Evolutionary conservation across 768 basidiomycete genomes (phyloP), one percentile per base, ranked within the genome.

Genomic region (Kondoa malvinella): DNA sequence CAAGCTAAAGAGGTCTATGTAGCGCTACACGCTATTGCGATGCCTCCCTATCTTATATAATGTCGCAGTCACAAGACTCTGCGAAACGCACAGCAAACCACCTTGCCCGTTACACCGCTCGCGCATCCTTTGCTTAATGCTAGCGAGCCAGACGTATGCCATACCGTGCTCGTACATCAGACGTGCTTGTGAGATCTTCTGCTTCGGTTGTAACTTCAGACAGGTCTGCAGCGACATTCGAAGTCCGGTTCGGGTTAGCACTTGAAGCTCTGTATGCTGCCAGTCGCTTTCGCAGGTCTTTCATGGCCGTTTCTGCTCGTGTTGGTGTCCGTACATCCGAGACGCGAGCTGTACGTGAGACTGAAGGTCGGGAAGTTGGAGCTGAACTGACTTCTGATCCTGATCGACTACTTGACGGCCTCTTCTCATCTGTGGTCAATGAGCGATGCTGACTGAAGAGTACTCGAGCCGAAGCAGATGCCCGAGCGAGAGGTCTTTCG

Each of bases 231-330:
- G n/a, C n/a, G n/a, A n/a, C n/a, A n/a, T n/a, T n/a, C n/a, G n/a
- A n/a, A n/a, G n/a, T n/a, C n/a, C n/a, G n/a, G n/a, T n/a, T n/a
- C n/a, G n/a, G n/a, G n/a, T n/a, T n/a, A n/a, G n/a, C n/a, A n/a
- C n/a, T n/a, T n/a, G n/a, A n/a, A n/a, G n/a, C n/a, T n/a, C n/a
- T n/a, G n/a, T n/a, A n/a, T n/a, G 34, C 63, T 25, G 67, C 67
- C 31, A 68, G 27, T 64, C 63, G 61, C 26, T 64, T 40, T 17
- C 67, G 59, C 60, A 68, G 62, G 40, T 68, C 67, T 15, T 56
- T 32, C 32, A 68, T 27, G 4, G 64, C 25, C 2, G 31, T 56
- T 58, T 68, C 67, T 50, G 61, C 4, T 60, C 66, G 32, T 64
- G 58, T 29, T 34, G 56, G 29, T 34, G 33, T 33, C 27, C 62